Evolutionary conservation across 352 stramenopile species (phyloP).

Genomic region (Pythium utonaiense): DNA sequence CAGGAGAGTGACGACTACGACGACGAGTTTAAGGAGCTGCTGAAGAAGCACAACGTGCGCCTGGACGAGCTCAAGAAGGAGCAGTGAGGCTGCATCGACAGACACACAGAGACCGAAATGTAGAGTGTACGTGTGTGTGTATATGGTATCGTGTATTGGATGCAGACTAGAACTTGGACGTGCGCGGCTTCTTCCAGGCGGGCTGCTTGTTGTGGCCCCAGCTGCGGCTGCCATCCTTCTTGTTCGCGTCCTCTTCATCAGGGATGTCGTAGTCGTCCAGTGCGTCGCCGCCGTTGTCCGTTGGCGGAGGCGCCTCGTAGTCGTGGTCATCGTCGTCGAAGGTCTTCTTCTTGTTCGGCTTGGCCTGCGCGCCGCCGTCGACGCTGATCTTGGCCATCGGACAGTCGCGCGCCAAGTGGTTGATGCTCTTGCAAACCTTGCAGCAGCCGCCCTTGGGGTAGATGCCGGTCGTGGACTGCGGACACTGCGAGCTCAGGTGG

Average conservation of each 20-base stretch:
- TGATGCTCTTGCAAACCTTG: conserved; percentile 81
- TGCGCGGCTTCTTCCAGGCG: conserved; percentile 16
- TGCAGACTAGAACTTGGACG: conserved; percentile 20
- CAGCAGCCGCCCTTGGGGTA: conserved; percentile 89
- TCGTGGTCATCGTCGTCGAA: conserved; percentile 61
- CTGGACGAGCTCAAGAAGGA: conserved; percentile 49
- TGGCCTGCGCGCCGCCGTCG: conserved; percentile 48
- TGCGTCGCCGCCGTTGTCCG: conserved; percentile 39
- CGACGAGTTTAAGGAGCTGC: conserved; percentile 80
- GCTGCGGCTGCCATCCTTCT: conserved; percentile 27
- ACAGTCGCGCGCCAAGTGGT: conserved; percentile 84
- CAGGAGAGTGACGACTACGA: conserved; percentile 67
- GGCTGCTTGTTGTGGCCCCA: conserved; percentile 23
- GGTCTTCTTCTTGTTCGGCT: conserved; percentile 79
- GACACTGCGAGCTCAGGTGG: conserved; percentile 84
- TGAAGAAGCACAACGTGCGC: conserved; percentile 78
- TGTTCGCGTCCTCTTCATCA: conserved; percentile 31
- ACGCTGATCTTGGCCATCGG: conserved; percentile 62
- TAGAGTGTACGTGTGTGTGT: conserved; percentile 16
- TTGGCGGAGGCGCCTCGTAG: background rate
- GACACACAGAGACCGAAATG: conserved; percentile 19
- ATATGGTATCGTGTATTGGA: background rate
- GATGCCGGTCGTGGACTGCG: conserved; percentile 83
- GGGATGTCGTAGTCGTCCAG: conserved; percentile 43
- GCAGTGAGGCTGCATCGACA: no score